Conservation (phyloP, 2,329 filamentous ascomycete genomes). For the Fusarium palustre region DNA sequence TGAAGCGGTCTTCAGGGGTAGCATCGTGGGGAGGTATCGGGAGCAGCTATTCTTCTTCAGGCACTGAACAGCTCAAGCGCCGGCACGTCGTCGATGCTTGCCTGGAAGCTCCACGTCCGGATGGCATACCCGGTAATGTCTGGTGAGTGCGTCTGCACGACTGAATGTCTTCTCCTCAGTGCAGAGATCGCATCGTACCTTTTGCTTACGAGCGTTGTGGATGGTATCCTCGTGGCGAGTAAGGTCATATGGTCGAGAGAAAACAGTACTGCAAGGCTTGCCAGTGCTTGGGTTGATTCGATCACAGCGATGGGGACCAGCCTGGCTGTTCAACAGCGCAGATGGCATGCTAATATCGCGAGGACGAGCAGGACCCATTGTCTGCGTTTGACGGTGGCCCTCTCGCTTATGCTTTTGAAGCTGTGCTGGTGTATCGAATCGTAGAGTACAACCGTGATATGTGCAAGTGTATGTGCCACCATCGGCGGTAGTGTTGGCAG, state of each 20-base stretch:
- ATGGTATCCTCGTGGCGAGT: constrained; percentile 98
- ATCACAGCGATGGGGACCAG: constrained; percentile 92
- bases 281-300: constrained; percentile 94
- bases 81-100: constrained; percentile 37
- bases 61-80: constrained; percentile 18
- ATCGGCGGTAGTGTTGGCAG: constrained; percentile 75
- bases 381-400: constrained; percentile 82
- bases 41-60: constrained; percentile 1
- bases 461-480: constrained; percentile 95
- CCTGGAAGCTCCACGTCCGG: constrained; percentile 58
- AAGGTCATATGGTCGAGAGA: constrained; percentile 95
- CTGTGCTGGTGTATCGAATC: constrained; percentile 87
- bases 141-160: constrained; percentile 90
- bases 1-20: constrained; percentile 5
- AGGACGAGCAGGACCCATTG: constrained; percentile 45
- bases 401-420: constrained; percentile 97
- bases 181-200: constrained; percentile 92
- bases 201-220: constrained; percentile 93
- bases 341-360: constrained; percentile 60
- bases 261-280: constrained; percentile 93
- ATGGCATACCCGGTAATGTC: constrained; percentile 95
- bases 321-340: constrained; percentile 81
- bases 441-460: constrained; percentile 87
- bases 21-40: neutral
- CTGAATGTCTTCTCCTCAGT: constrained; percentile 98